Evolutionary conservation across 306 rosid genomes (phyloP).

Genomic region (Sphenostylis stenocarpa): DNA sequence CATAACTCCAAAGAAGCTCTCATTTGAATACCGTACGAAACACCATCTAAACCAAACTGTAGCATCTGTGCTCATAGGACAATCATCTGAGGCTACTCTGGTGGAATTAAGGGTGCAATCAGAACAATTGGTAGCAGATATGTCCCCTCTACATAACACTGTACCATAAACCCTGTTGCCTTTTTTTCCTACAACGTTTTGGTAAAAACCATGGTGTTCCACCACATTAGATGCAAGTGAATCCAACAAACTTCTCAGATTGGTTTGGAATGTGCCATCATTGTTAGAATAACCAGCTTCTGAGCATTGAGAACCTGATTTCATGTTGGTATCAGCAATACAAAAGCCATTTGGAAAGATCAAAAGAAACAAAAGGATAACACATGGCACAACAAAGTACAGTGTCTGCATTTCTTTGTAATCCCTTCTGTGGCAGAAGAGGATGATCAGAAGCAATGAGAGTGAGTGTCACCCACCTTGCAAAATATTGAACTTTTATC

Average conservation of each 20-base stretch:
- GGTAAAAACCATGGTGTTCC: slow-evolving; percentile 47
- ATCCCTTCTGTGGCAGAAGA: slow-evolving; percentile 4
- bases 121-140: slow-evolving; percentile 41
- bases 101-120: slow-evolving; percentile 41
- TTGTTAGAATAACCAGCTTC: slow-evolving; percentile 30
- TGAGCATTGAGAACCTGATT: slow-evolving; percentile 32
- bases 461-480: neutral
- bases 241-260: slow-evolving; percentile 38
- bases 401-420: slow-evolving; percentile 41
- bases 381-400: slow-evolving; percentile 20
- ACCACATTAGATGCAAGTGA: slow-evolving; percentile 45
- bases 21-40: slow-evolving; percentile 48
- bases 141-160: slow-evolving; percentile 55
- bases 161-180: slow-evolving; percentile 45
- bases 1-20: slow-evolving; percentile 45
- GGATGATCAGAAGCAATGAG: neutral
- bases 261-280: slow-evolving; percentile 41
- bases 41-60: slow-evolving; percentile 56
- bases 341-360: slow-evolving; percentile 13
- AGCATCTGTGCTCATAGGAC: slow-evolving; percentile 46
- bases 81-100: slow-evolving; percentile 33
- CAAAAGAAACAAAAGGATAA: slow-evolving; percentile 7
- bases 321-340: slow-evolving; percentile 37
- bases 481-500: neutral
- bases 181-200: slow-evolving; percentile 32